phyloP scores from a whole-genome alignment of 257 asterid species.

The Solanum appendiculatum region DNA sequence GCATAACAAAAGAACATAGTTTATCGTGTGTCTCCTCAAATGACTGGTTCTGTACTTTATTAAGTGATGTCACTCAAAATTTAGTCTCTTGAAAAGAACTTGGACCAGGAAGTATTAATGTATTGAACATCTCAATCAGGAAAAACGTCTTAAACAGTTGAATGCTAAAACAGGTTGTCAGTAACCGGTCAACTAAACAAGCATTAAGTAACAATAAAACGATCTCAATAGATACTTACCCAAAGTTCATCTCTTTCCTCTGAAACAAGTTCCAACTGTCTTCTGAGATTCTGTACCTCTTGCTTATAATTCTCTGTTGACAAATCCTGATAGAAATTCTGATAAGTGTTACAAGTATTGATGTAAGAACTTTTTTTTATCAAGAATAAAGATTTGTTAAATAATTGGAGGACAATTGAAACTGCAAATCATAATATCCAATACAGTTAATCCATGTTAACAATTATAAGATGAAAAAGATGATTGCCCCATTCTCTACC shows the following conservation, averaged over 20 bases:
- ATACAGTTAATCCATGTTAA: neutral
- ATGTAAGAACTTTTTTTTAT: neutral
- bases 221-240: slow-evolving; percentile 31
- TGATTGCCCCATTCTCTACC: neutral
- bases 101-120: neutral
- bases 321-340: slow-evolving; percentile 32
- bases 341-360: neutral
- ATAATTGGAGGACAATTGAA: neutral
- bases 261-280: slow-evolving; percentile 41
- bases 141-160: neutral
- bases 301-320: slow-evolving; percentile 41
- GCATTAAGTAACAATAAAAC: neutral
- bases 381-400: neutral
- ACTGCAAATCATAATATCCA: neutral
- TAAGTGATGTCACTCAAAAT: neutral
- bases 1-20: neutral
- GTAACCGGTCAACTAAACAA: neutral
- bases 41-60: neutral
- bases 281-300: slow-evolving; percentile 56
- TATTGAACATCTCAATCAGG: neutral
- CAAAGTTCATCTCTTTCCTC: slow-evolving; percentile 77
- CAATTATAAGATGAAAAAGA: neutral
- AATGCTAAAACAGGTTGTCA: neutral
- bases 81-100: neutral
- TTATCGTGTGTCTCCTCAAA: neutral